Evolutionary conservation across 2,329 filamentous ascomycete species (phyloP).

Genomic region (Nothophaeocryptopus gaeumannii): DNA sequence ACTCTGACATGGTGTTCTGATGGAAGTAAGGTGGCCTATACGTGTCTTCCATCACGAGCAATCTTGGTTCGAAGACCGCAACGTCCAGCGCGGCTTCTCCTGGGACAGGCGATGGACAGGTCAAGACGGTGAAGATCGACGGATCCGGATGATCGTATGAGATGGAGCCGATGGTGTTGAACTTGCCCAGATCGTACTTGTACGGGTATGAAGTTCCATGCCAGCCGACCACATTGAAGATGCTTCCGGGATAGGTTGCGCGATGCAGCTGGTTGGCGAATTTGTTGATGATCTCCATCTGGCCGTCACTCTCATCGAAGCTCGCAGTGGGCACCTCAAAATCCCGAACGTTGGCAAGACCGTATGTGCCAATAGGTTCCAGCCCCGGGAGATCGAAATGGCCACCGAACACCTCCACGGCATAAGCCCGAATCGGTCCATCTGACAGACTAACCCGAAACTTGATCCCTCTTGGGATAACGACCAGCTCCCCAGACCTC

Average conservation of each 20-base stretch:
- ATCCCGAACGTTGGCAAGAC: constrained; percentile 63
- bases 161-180: constrained; percentile 55
- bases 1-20: constrained; percentile 64
- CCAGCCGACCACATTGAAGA: constrained; percentile 70
- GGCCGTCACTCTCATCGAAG: constrained; percentile 51
- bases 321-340: constrained; percentile 61
- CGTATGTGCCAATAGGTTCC: constrained; percentile 63
- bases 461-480: constrained; percentile 65
- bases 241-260: constrained; percentile 60
- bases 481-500: constrained; percentile 63
- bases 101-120: constrained; percentile 45
- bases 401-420: constrained; percentile 63
- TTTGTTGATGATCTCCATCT: constrained; percentile 57
- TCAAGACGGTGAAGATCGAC: constrained; percentile 65
- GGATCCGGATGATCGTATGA: constrained; percentile 65
- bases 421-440: constrained; percentile 62
- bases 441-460: constrained; percentile 61
- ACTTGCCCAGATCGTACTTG: constrained; percentile 58
- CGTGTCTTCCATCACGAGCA: constrained; percentile 66
- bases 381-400: constrained; percentile 65
- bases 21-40: constrained; percentile 73
- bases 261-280: constrained; percentile 60
- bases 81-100: constrained; percentile 62
- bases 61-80: constrained; percentile 68
- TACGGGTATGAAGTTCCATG: constrained; percentile 65